Base-by-base conservation (phyloP, 208 protist genomes). In the Wallacemonas sp. region DNA sequence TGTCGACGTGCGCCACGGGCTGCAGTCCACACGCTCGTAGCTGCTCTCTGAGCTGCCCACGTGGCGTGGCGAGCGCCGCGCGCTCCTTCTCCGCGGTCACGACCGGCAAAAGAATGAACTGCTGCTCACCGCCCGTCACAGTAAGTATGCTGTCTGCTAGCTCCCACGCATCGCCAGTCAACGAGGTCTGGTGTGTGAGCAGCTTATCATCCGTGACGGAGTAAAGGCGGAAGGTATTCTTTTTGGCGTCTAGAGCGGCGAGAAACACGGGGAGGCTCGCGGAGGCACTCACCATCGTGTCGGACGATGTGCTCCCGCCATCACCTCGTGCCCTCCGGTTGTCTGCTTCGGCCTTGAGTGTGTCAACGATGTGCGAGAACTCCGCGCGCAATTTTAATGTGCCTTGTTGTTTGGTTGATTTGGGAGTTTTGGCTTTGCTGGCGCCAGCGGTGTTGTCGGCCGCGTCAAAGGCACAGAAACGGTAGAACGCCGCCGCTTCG, bases 101-200 rank as follows among this genome's bases (percentile, higher is more conserved):
- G 38, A 91, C 63, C 10, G 88, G 79, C 15, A 94, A 21, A 4
- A 94, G 37, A 29, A 83, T 68, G 34, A 90, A 64, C 50, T 85
- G 76, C 26, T 60, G 59, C 0, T 50, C 59, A 12, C 71, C 76
- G 12, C 55, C 42, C 1, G 82, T 86, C 67, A 85, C 57, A 21
- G 53, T 42, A 68, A 94, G 75, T 33, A 94, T 52, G 38, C 87
- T 73, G 46, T 89, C 85, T n/a, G 89, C 80, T 27, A 89, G 21
- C 36, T 50, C 46, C 74, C 78, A 83, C 37, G 37, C 48, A 19
- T 69, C 55, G 1, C 27, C 30, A 21, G 36, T 21, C 9, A 64
- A 59, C n/a, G 53, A 42, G 34, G 26, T 1, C 13, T 78, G 30
- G 26, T 63, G 55, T 1, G 73, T 69, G 4, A 82, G 70, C 22